Evolutionary conservation across 2,329 filamentous ascomycete species (phyloP).

Genomic region (Balansia obtecta): DNA sequence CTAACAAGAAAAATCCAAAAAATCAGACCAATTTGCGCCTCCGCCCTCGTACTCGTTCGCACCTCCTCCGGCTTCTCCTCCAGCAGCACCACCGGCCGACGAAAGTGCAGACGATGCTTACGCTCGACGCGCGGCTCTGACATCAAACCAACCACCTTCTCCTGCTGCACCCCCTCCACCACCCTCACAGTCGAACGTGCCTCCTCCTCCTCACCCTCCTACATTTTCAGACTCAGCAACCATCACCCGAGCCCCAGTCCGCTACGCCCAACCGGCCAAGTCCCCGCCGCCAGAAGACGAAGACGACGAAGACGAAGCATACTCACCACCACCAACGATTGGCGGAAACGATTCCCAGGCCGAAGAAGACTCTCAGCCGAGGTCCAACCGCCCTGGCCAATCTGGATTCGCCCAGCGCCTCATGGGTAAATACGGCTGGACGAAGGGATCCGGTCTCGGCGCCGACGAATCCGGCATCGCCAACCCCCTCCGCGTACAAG

Average conservation of each 20-base stretch:
- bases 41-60: slow-evolving; percentile 44
- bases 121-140: slow-evolving; percentile 47
- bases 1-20: background rate
- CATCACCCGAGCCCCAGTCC: slow-evolving; percentile 68
- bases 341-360: slow-evolving; percentile 22
- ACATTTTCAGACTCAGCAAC: slow-evolving; percentile 36
- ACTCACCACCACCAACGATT: slow-evolving; percentile 34
- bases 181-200: slow-evolving; percentile 8
- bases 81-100: slow-evolving; percentile 38
- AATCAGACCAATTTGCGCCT: slow-evolving; percentile 46
- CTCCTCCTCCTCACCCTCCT: slow-evolving; percentile 24
- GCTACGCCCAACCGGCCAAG: slow-evolving; percentile 38
- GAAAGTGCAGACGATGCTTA: slow-evolving; percentile 59
- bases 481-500: slow-evolving; percentile 68
- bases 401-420: slow-evolving; percentile 76
- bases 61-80: slow-evolving; percentile 39
- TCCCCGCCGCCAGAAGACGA: slow-evolving; percentile 20
- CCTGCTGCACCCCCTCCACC: slow-evolving; percentile 21
- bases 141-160: slow-evolving; percentile 26
- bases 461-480: slow-evolving; percentile 72
- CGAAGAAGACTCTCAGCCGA: slow-evolving; percentile 27
- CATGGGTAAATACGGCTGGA: slow-evolving; percentile 91
- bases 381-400: slow-evolving; percentile 63
- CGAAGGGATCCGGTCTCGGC: slow-evolving; percentile 75
- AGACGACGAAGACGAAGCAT: slow-evolving; percentile 30